Conservation (phyloP, 345 rosid genomes). For the Rhodamnia rubescens region DNA sequence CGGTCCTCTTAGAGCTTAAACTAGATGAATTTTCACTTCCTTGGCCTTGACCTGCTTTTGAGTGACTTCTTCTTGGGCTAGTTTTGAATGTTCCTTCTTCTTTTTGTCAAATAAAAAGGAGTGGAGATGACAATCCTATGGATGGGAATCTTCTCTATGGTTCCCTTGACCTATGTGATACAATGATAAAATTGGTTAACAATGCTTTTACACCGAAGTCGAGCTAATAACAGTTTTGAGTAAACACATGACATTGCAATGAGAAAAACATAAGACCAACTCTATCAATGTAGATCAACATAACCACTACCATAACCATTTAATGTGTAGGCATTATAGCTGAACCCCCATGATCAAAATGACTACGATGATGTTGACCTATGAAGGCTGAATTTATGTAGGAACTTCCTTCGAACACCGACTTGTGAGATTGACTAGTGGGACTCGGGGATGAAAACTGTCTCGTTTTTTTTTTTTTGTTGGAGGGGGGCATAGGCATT, state of each 20-base stretch:
- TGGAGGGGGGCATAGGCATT: no score
- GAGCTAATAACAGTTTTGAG: not conserved
- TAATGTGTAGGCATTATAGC: not conserved
- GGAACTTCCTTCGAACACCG: no score
- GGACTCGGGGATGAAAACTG: no score
- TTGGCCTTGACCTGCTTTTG: not conserved
- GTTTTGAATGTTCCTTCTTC: not conserved
- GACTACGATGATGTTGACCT: not conserved
- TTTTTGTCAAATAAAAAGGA: not conserved
- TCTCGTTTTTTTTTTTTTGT: no score
- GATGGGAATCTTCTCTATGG: not conserved
- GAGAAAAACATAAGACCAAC: not conserved
- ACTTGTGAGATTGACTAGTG: no score
- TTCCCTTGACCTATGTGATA: not conserved
- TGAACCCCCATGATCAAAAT: not conserved
- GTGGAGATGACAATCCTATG: not conserved
- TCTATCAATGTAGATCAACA: not conserved
- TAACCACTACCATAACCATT: not conserved
- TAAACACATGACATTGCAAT: not conserved
- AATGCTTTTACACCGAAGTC: not conserved
- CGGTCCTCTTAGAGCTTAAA: no score
- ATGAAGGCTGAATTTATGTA: no score
- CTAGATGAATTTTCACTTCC: not conserved
- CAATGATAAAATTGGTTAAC: not conserved
- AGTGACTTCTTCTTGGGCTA: not conserved